Evolutionary conservation across 345 rosid genomes (phyloP).

Genomic region (Trapa bicornis): DNA sequence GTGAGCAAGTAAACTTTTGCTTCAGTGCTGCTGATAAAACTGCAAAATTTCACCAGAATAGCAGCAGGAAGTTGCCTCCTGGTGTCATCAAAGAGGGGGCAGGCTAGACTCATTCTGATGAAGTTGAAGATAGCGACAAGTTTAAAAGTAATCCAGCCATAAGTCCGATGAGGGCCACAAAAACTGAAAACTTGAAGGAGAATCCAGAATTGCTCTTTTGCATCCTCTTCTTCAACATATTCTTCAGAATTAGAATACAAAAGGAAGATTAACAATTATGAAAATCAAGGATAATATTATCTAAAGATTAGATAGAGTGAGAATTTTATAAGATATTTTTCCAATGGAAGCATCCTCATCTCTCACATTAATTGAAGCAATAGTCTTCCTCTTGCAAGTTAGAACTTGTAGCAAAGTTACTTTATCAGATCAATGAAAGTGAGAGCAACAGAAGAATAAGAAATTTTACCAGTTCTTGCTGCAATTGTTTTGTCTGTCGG

Average conservation of each 20-base stretch:
- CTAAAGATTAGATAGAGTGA: no score
- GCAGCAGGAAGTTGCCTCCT: neutral
- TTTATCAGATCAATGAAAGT: neutral
- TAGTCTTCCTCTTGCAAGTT: neutral
- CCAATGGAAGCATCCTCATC: no score
- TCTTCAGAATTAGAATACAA: conserved; percentile 26
- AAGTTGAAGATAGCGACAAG: conserved; percentile 42
- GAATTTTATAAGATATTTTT: no score
- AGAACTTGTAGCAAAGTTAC: neutral
- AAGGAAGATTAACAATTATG: neutral
- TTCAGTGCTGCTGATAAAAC: neutral
- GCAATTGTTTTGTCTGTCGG: conserved; percentile 62
- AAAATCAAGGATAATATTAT: neutral
- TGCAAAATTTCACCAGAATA: conserved; percentile 1
- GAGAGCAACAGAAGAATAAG: neutral
- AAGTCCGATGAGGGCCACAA: conserved; percentile 74
- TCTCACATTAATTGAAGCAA: neutral
- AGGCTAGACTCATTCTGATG: conserved; percentile 1
- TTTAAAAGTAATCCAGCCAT: conserved; percentile 68
- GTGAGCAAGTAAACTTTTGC: neutral
- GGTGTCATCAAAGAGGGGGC: neutral
- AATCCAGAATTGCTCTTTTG: conserved; percentile 44
- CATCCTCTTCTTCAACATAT: conserved; percentile 52
- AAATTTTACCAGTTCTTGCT: conserved; percentile 59
- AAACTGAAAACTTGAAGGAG: conserved; percentile 55